Conservation (phyloP, 768 basidiomycete genomes). For the Leccinellum luteum region DNA sequence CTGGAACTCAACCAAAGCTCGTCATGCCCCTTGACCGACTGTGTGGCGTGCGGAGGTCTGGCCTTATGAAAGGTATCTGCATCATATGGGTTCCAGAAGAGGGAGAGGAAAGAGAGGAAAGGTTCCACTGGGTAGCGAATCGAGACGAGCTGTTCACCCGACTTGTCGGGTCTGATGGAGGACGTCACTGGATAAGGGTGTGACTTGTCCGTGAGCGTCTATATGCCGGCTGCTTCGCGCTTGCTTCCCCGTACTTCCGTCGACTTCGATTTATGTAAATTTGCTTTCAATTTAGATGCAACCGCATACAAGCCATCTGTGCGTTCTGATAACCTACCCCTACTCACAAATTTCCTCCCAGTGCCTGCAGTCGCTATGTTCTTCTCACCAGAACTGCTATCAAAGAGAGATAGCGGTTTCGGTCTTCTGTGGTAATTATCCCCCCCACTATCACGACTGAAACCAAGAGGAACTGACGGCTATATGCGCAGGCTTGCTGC, state of each 20-base stretch:
- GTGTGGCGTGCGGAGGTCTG: slow-evolving; percentile 56
- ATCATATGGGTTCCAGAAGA: slow-evolving; percentile 41
- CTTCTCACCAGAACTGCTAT: slow-evolving; percentile 78
- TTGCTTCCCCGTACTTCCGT: slow-evolving; percentile 17
- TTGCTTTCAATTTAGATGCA: background rate
- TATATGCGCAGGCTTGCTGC: slow-evolving; percentile 72
- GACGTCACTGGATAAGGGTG: slow-evolving; percentile 45
- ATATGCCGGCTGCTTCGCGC: slow-evolving; percentile 17
- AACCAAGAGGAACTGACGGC: slow-evolving; percentile 4
- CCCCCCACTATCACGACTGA: background rate
- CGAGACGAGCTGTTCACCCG: slow-evolving; percentile 68
- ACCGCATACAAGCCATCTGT: slow-evolving; percentile 9
- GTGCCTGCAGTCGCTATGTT: slow-evolving; percentile 54
- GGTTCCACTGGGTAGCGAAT: slow-evolving; percentile 56
- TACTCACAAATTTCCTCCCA: background rate
- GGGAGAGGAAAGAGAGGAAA: slow-evolving; percentile 46
- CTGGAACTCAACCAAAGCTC: slow-evolving; percentile 44
- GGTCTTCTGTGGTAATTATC: slow-evolving; percentile 74
- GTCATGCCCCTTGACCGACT: slow-evolving; percentile 45
- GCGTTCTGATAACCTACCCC: too few species aligned
- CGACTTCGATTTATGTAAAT: background rate
- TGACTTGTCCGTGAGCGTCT: slow-evolving; percentile 24
- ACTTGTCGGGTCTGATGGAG: slow-evolving; percentile 50
- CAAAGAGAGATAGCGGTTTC: slow-evolving; percentile 82
- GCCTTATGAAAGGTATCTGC: slow-evolving; percentile 50